Evolutionary conservation across 2,329 filamentous ascomycete genomes (phyloP), one percentile per base, ranked within the genome.

Genomic region (Cytospora piceae): DNA sequence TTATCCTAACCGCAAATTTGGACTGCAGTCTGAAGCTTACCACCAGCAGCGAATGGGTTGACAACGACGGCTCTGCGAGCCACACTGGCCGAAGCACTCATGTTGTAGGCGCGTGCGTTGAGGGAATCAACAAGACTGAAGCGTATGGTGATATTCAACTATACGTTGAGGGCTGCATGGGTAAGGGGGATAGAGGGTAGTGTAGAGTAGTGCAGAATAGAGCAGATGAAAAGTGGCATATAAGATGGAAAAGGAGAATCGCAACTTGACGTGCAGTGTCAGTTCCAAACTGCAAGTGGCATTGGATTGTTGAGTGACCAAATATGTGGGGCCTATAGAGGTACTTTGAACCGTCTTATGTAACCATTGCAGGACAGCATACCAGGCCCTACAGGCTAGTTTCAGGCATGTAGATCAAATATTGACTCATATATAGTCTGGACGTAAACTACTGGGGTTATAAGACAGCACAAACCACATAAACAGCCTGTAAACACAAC

Each of bases 51-150:
- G 70, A 87, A 81, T 70, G 83, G 81, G 78, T 83, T 85, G 70
- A 83, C 78, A 72, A 81, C 76, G 69, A 82, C 78, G 67, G 83
- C 84, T 79, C 83, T 79, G 67, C 83, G 83, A 77, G 83, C 84
- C 72, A 85, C 80, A 73, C 76, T 81, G 68, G 84, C 79, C 57
- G 85, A 85, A 73, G 83, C 81, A 81, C 84, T 86, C 84, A 87
- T 87, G 70, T 51, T 61, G 58, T 34, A 63, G 63, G 60, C 66
- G 63, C 66, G 24, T 55, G 60, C 63, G 24, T 55, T 20, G 29
- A 6, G 11, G 37, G 22, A 11, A 51, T 46, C 27, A 57, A 24
- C 55, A 27, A n/a, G 32, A 51, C n/a, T n/a, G 29, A 31, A 14
- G 27, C 14, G 55, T 56, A 58, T 46, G 34, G 22, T 34, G 5